Evolutionary conservation across 805 yeast species (phyloP).

Genomic region (Kodamaea lidongshanica): DNA sequence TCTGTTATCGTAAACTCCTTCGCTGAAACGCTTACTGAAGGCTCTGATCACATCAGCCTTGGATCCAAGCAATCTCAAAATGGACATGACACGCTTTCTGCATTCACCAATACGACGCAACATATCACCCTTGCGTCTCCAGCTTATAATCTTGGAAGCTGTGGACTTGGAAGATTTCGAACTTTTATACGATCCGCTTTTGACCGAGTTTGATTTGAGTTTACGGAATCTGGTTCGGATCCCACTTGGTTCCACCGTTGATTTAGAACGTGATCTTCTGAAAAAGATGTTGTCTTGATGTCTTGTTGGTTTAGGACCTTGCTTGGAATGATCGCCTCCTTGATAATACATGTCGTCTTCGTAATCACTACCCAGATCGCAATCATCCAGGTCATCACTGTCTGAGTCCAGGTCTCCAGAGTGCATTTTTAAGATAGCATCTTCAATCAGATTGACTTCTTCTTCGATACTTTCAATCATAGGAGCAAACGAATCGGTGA

Average conservation of each 20-base stretch:
- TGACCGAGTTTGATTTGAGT: conserved; percentile 4
- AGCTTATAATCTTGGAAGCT: conserved; percentile 47
- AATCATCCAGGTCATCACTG: conserved; percentile 27
- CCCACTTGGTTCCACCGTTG: conserved; percentile 28
- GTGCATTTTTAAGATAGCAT: conserved; percentile 82
- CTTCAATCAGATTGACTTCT: conserved; percentile 93
- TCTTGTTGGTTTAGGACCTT: conserved; percentile 1
- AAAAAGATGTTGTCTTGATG: conserved; percentile 21
- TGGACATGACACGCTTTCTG: conserved; percentile 88
- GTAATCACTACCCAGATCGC: conserved; percentile 18
- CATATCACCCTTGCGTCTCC: conserved; percentile 95
- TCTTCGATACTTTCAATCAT: conserved; percentile 90
- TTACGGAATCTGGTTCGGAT: conserved; percentile 3
- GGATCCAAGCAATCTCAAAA: conserved; percentile 74
- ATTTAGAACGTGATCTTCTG: conserved; percentile 31
- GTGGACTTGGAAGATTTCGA: conserved; percentile 31
- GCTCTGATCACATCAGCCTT: conserved; percentile 98
- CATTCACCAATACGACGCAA: conserved; percentile 91
- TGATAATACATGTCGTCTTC: conserved; percentile 1
- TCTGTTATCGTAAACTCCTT: conserved; percentile 29
- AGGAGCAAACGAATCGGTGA: conserved; percentile 96
- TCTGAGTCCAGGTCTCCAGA: conserved; percentile 50
- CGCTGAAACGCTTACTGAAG: conserved; percentile 84
- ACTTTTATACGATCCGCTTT: conserved; percentile 5
- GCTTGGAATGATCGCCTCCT: not conserved